A percentile compares a stretch with the other conserved stretches of the same genome.
Conservation (phyloP, 2,329 filamentous ascomycete species). For the Dothideomycetes sp. region DNA sequence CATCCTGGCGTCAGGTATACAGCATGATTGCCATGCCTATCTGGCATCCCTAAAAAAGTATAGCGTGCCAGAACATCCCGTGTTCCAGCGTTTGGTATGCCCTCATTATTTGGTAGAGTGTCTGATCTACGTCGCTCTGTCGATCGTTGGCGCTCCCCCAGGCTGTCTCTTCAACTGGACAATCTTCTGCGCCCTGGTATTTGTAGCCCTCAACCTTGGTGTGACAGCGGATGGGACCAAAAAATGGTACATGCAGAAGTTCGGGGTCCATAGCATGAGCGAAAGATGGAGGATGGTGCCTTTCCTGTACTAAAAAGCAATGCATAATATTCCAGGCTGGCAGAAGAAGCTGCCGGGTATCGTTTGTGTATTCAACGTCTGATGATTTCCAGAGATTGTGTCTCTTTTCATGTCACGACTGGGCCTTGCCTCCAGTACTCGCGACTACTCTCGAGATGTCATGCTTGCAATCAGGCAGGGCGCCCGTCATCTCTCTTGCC, state of each 20-base stretch:
- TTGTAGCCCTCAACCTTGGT: constrained; percentile 71
- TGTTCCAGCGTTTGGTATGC: constrained; percentile 66
- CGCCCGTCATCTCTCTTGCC: constrained; percentile 48
- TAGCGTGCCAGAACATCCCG: constrained; percentile 62
- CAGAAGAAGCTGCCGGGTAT: neutral
- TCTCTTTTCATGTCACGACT: too few species aligned
- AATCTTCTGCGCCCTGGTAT: constrained; percentile 57
- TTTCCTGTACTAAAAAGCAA: constrained; percentile 35
- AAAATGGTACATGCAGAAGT: constrained; percentile 68
- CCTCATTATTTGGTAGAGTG: constrained; percentile 92
- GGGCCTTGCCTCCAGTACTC: constrained; percentile 31
- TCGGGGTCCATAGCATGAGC: constrained; percentile 56
- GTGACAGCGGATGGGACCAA: constrained; percentile 71
- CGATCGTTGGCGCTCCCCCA: constrained; percentile 61
- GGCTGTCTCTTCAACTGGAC: constrained; percentile 62
- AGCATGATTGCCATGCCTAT: constrained; percentile 52
- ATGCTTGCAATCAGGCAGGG: constrained; percentile 47
- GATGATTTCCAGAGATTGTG: too few species aligned
- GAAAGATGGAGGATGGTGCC: constrained; percentile 70
- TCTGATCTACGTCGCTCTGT: constrained; percentile 69
- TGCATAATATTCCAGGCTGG: neutral
- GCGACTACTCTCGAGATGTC: constrained; percentile 45
- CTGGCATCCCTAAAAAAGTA: constrained; percentile 55
- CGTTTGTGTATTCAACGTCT: too few species aligned
- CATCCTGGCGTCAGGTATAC: constrained; percentile 58